Evolutionary conservation across 2,329 filamentous ascomycete species (phyloP), one percentile per base, ranked within the genome.

Genomic region (Colletotrichum shisoi): DNA sequence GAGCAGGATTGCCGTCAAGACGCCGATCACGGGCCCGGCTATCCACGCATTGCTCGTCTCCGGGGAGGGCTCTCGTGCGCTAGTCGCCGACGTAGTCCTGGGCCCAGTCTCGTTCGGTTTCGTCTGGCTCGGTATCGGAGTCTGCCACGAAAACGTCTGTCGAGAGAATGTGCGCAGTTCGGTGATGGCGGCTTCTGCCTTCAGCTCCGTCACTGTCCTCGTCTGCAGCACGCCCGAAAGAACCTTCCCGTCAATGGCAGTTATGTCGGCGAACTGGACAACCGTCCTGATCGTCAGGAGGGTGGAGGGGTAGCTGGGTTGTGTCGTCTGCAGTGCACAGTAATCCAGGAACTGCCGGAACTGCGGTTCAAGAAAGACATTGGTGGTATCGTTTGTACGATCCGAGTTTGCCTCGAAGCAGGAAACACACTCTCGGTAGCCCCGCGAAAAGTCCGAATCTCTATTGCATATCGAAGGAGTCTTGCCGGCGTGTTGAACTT

Each of bases 11-110:
- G 21, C 27, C 12, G 21, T 48, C 5, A 46, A 6, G 6, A 31
- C 21, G 39, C 58, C 58, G 1, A 66, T 48, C 2, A 66, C 44
- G 4, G 58, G 44, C 7, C 63, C 63, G 13, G 63, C 58, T 19
- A 62, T 24, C 63, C 63, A 66, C 17, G 52, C 58, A 5, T 48
- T 56, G 34, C 34, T 44, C 11, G 9, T 17, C 6, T 17, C n/a
- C 1, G 40, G 49, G 6, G 40, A 17, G n/a, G 13, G 15, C 3
- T 45, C 40, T n/a, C 8, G 15, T 34, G 7, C 19, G 7, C 7
- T n/a, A 24, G 54, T 57, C 13, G 31, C 11, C 2, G 44, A 53
- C 5, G 51, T 37, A 5, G n/a, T 12, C 4, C 11, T n/a, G 51
- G 12, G 51, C 15, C 13, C 15, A 6, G 34, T 53, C 21, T 15